Evolutionary conservation across 2,329 filamentous ascomycete species (phyloP), one percentile per base, ranked within the genome.

Genomic region (Aspergillus tubingensis): DNA sequence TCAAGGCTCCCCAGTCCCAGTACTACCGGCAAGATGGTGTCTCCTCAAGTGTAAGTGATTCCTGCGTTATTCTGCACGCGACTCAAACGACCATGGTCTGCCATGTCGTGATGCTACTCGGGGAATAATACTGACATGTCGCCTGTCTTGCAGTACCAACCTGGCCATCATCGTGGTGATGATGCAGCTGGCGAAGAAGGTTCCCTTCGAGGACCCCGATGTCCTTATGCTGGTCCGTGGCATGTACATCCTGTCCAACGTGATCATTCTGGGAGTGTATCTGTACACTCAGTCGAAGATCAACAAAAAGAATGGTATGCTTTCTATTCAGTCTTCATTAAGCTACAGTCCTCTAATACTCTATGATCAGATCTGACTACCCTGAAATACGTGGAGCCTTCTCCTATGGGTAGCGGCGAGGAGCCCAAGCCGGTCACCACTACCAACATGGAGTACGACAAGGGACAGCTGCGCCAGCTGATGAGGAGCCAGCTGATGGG

Each of bases 111-210:
- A 3, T 54, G 17, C 51, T 38, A 36, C 50, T 10, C 19, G 32
- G 44, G n/a, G 27, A 30, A 51, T 21, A 30, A 47, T 57, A 32
- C 62, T 69, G 60, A 73, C 43, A 17, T 23, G 23, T 5, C 13
- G 25, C 56, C 21, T 44, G 62, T 63, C 63, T 57, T 65, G 68
- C 79, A 96, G 92, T 73, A 91, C 91, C 78, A 96, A 96, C 85
- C 85, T 96, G 78, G 84, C 91, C 82, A 92, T 96, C 88, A 93
- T 96, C 82, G 87, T 96, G 70, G 91, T 91, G 76, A 96, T 97
- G 90, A 97, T 98, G 92, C 94, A 97, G 85, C 90, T 96, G 63
- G 91, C 92, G 71, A 98, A 98, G 86, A 91, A 89, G 80, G 88
- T 99, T 63, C 92, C 93, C 52, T 96, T 98, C 73, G 94, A 98